Evolutionary conservation across 306 rosid species (phyloP).

Genomic region (Cucurbita argyrosperma): DNA sequence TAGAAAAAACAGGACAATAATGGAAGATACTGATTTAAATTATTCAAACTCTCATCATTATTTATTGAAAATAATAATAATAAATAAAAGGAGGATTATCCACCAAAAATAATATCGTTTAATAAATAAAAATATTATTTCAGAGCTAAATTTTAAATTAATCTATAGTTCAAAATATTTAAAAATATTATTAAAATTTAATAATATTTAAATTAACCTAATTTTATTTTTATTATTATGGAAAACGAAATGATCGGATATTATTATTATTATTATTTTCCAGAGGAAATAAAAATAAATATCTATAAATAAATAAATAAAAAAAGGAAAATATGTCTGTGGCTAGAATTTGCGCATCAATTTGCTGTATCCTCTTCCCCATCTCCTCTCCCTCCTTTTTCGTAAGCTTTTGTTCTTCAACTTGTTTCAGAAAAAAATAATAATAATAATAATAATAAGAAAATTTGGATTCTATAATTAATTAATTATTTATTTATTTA

Average conservation of each 20-base stretch:
- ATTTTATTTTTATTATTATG: background rate
- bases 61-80: background rate
- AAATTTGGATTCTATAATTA: background rate
- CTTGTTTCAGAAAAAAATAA: constrained; percentile 20
- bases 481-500: background rate
- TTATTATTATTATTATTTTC: constrained; percentile 14
- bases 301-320: background rate
- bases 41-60: background rate
- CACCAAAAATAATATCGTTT: too few relatives aligned
- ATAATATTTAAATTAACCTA: constrained; percentile 11
- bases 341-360: constrained; percentile 51
- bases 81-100: background rate
- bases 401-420: constrained; percentile 24
- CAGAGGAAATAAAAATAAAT: constrained; percentile 9
- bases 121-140: too few relatives aligned
- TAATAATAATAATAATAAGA: background rate
- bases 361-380: constrained; percentile 35
- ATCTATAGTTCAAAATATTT: too few relatives aligned
- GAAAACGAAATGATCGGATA: constrained; percentile 14
- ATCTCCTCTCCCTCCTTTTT: background rate
- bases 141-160: too few relatives aligned
- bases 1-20: background rate
- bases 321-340: constrained; percentile 28
- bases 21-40: background rate
- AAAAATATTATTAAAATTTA: too few relatives aligned